Evolutionary conservation across 2,329 filamentous ascomycete genomes (phyloP).

Genomic region (Metarhizium brunneum): DNA sequence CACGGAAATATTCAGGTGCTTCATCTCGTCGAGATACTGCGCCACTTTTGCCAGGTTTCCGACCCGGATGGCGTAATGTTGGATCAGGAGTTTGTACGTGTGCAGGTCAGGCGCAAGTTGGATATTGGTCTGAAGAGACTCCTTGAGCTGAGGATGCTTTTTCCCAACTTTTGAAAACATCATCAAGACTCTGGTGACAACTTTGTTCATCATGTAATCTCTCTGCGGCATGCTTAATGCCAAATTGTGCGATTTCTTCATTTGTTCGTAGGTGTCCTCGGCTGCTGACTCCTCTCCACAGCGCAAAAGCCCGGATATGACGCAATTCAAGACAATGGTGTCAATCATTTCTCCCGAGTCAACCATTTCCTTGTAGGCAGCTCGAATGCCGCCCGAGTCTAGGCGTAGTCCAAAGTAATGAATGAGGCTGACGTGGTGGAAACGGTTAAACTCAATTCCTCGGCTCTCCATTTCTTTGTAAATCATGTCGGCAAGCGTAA

Average conservation of each 20-base stretch:
- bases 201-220: conserved; percentile 36
- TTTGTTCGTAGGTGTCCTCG: conserved; percentile 71
- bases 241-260: conserved; percentile 56
- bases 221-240: conserved; percentile 30
- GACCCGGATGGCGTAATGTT: conserved; percentile 57
- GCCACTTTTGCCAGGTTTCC: conserved; percentile 67
- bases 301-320: conserved; percentile 69
- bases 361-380: conserved; percentile 77
- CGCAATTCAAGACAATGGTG: conserved; percentile 74
- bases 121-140: conserved; percentile 49
- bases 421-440: conserved; percentile 73
- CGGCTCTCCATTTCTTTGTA: conserved; percentile 71
- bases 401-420: conserved; percentile 70
- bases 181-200: conserved; percentile 46
- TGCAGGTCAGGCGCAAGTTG: conserved; percentile 64
- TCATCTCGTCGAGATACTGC: conserved; percentile 74
- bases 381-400: conserved; percentile 65
- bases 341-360: conserved; percentile 80
- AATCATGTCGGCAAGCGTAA: conserved; percentile 73
- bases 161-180: conserved; percentile 48
- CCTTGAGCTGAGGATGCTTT: conserved; percentile 43
- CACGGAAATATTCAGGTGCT: conserved; percentile 53
- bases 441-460: conserved; percentile 61
- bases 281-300: conserved; percentile 70
- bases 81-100: conserved; percentile 73